Percentiles rank a stretch among this genome's conserved stretches.
phyloP scores from a whole-genome alignment of 768 basidiomycete genomes.

The Mycena leptocephala region DNA sequence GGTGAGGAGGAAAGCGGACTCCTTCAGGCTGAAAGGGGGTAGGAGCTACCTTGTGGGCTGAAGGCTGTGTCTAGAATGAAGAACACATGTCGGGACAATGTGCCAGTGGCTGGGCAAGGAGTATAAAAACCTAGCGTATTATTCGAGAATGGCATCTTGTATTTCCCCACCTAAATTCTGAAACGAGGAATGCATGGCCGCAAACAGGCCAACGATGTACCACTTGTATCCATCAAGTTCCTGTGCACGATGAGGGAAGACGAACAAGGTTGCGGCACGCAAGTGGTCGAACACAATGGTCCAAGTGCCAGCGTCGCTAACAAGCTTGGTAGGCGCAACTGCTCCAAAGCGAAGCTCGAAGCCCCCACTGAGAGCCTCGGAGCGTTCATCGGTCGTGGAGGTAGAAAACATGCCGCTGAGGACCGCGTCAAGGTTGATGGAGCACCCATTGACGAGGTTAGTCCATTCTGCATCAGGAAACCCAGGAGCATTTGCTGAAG shows the following conservation, averaged over 20 bases:
- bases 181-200: not conserved
- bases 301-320: too few species aligned
- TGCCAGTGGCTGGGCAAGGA: too few species aligned
- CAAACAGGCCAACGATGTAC: conserved; percentile 21
- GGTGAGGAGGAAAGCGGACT: too few species aligned
- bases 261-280: too few species aligned
- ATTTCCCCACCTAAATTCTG: too few species aligned
- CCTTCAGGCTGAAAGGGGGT: too few species aligned
- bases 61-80: too few species aligned
- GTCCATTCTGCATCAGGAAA: not conserved
- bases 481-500: not conserved
- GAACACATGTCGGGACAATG: too few species aligned
- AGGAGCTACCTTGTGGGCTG: too few species aligned
- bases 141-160: too few species aligned
- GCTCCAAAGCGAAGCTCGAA: conserved; percentile 30
- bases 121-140: too few species aligned
- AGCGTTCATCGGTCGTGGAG: not conserved
- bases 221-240: conserved; percentile 13
- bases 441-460: not conserved
- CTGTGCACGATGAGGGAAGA: conserved; percentile 12
- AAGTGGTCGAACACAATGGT: too few species aligned
- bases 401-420: conserved; percentile 14
- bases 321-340: not conserved
- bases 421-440: not conserved
- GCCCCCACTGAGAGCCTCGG: conserved; percentile 11